Percentiles rank a stretch among this genome's conserved stretches.
Evolutionary conservation across 2,329 filamentous ascomycete species (phyloP).

Genomic region (Penicillium sp.): DNA sequence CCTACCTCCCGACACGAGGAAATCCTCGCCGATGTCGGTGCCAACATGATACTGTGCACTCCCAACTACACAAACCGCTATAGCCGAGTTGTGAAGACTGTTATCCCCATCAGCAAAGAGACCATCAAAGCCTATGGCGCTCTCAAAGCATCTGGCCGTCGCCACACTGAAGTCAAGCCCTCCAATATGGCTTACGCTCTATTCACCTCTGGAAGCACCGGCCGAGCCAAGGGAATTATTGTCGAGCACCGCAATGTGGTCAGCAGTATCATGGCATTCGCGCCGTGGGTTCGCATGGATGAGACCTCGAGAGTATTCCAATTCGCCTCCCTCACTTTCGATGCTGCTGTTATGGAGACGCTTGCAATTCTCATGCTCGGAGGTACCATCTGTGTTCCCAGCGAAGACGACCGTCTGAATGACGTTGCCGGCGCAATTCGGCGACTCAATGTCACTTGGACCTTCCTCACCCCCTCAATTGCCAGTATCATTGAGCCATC

Average conservation of each 20-base stretch:
- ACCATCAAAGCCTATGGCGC: conserved; percentile 31
- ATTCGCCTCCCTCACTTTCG: conserved; percentile 50
- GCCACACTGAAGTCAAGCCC: conserved; percentile 13
- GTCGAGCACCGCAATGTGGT: conserved; percentile 36
- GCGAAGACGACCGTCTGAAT: conserved; percentile 48
- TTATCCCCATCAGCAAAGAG: conserved; percentile 36
- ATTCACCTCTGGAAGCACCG: conserved; percentile 42
- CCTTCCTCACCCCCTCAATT: conserved; percentile 48
- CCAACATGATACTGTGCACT: conserved; percentile 35
- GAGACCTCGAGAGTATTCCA: conserved; percentile 38
- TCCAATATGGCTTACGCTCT: conserved; percentile 37
- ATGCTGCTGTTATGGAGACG: conserved; percentile 44
- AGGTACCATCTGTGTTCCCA: conserved; percentile 51
- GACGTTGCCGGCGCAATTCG: conserved; percentile 50
- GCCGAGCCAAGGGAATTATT: conserved; percentile 40
- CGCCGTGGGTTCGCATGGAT: conserved; percentile 28
- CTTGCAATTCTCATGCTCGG: conserved; percentile 43
- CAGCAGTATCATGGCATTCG: conserved; percentile 36
- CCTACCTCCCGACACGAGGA: conserved; percentile 36
- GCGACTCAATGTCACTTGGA: conserved; percentile 52
- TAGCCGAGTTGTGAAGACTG: conserved; percentile 28
- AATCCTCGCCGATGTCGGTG: conserved; percentile 33
- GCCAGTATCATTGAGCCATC: conserved; percentile 43
- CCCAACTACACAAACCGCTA: conserved; percentile 35
- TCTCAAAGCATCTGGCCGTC: conserved; percentile 12